Evolutionary conservation across 1,284 basidiomycete genomes (phyloP), one percentile per base, ranked within the genome.

Genomic region (Naganishia liquefaciens): DNA sequence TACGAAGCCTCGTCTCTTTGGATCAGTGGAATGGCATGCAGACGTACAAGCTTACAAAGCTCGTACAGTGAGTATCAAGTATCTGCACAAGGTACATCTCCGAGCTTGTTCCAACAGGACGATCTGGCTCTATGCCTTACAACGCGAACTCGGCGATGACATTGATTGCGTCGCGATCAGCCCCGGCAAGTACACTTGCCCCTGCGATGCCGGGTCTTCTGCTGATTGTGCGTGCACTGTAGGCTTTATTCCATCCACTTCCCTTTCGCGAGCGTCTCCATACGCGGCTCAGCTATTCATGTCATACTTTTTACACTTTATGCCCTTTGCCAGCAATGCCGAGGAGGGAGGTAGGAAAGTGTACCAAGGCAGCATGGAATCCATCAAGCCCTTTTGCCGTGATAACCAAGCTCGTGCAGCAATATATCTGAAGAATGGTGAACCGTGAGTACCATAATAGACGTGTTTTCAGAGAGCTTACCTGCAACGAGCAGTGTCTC

Each of bases 171-270:
- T 66, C 27, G 57, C 64, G 4, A 46, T 66, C 30, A 62, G 58
- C 30, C 64, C 64, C 17, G 64, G 64, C 62, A 58, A 3, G 58
- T 62, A 9, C 21, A 1, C 13, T 9, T 23, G 3, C 27, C 19
- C 27, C 28, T 33, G n/a, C 10, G 50, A 30, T 28, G 10, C n/a
- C 44, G 33, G 37, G 5, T 53, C 4, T 2, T n/a, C 3, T 19
- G 21, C 39, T 55, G 19, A 27, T 23, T 17, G 11, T 19, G 30
- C 21, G n/a, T 7, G 1, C 6, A 4, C 7, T 9, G 50, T 44
- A 66, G 64, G 64, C 28, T 66, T 66, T 25, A 60, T 66, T n/a
- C 64, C 64, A 6, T 47, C 57, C 2, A 66, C 64, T 5, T 52
- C 55, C 4, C 60, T 66, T 17, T 66, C 64, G 6, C 44, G 53